Conservation (phyloP, 306 rosid genomes). For the Cyclanthera cordifolia region DNA sequence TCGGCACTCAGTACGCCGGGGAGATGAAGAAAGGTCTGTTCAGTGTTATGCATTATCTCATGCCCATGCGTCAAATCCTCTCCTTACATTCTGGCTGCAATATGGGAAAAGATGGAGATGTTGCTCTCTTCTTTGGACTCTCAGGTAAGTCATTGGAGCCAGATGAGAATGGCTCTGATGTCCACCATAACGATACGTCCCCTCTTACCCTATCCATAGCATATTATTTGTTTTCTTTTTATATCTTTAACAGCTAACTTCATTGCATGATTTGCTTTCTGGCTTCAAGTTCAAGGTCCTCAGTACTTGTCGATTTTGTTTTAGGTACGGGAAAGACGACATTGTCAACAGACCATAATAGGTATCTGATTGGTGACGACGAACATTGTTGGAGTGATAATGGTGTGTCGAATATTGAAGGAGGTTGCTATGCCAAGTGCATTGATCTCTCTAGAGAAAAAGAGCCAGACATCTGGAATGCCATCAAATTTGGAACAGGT, state of each 20-base stretch:
- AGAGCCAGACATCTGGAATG: slow-evolving; percentile 88
- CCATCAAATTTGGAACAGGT: slow-evolving; percentile 87
- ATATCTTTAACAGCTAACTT: not conserved
- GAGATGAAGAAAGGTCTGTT: slow-evolving; percentile 96
- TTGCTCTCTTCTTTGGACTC: slow-evolving; percentile 92
- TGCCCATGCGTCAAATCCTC: slow-evolving; percentile 73
- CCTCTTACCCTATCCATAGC: slow-evolving; percentile 9
- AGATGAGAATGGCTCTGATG: slow-evolving; percentile 9
- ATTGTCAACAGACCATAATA: slow-evolving; percentile 64
- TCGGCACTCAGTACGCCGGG: slow-evolving; percentile 94
- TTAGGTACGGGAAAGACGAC: slow-evolving; percentile 85
- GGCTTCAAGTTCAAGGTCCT: slow-evolving; percentile 1
- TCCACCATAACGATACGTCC: slow-evolving; percentile 14
- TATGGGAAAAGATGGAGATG: slow-evolving; percentile 70
- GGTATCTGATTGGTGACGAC: slow-evolving; percentile 77
- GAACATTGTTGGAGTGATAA: slow-evolving; percentile 78
- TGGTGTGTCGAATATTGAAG: slow-evolving; percentile 85
- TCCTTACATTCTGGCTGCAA: slow-evolving; percentile 93
- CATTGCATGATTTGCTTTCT: not conserved
- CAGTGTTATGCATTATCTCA: slow-evolving; percentile 84
- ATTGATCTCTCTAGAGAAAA: slow-evolving; percentile 65
- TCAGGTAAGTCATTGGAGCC: slow-evolving; percentile 45
- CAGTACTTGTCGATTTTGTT: slow-evolving; percentile 4
- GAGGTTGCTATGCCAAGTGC: slow-evolving; percentile 97
- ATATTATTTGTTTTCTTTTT: not conserved